phyloP scores from a whole-genome alignment of 352 stramenopile genomes.

The Phytopythium vexans region DNA sequence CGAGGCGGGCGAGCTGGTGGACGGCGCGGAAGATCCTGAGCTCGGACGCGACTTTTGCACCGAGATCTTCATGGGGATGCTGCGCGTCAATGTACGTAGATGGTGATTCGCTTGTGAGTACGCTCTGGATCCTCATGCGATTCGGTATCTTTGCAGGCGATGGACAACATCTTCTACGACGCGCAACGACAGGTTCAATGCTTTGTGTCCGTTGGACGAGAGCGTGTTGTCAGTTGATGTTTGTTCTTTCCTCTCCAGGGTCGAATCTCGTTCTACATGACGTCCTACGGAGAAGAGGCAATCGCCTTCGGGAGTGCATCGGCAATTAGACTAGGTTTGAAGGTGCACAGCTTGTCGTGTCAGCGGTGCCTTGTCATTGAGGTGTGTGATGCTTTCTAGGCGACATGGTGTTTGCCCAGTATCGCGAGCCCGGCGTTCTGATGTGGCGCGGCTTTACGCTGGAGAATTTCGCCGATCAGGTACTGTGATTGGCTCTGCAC shows the following conservation, averaged over 20 bases:
- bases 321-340: constrained; percentile 63
- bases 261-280: constrained; percentile 98
- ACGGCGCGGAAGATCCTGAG: constrained; percentile 65
- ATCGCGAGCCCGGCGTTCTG: constrained; percentile 95
- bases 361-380: not conserved
- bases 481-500: constrained; percentile 7
- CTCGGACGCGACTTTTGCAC: constrained; percentile 75
- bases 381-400: constrained; percentile 9
- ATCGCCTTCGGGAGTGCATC: constrained; percentile 94
- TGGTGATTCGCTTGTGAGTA: not conserved
- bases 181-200: constrained; percentile 89
- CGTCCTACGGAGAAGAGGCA: constrained; percentile 92
- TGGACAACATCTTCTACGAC: constrained; percentile 98
- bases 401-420: constrained; percentile 98
- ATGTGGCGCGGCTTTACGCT: constrained; percentile 98
- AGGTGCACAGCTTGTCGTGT: not conserved
- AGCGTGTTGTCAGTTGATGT: not conserved
- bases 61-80: constrained; percentile 87
- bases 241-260: constrained; percentile 34
- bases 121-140: not conserved
- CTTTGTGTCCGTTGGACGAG: not conserved
- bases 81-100: constrained; percentile 64
- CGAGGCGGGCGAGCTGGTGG: constrained; percentile 74
- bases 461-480: constrained; percentile 96
- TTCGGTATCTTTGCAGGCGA: constrained; percentile 57